Conservation (phyloP, 768 basidiomycete species). For the Termitomyces sp. region DNA sequence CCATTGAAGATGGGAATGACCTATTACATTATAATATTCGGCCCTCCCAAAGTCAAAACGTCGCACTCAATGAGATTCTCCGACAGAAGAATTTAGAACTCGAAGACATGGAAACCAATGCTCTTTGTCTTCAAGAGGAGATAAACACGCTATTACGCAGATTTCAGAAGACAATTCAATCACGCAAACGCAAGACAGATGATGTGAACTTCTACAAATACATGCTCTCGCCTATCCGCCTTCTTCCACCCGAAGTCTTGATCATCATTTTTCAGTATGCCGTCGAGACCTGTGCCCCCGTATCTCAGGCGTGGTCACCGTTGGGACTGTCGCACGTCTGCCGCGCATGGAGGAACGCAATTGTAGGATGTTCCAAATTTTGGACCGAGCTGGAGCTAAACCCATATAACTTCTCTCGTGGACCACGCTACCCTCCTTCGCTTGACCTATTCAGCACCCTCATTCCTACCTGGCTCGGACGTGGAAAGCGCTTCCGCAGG, state of each 20-base stretch:
- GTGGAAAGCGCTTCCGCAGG: background rate
- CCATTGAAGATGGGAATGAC: background rate
- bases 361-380: background rate
- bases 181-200: background rate
- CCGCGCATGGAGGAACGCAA: background rate
- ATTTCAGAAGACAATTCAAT: background rate
- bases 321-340: background rate
- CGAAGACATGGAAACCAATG: background rate
- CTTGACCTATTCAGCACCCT: background rate
- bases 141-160: background rate
- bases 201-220: background rate
- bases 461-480: background rate
- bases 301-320: background rate
- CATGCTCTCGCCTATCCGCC: background rate
- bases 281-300: background rate
- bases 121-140: background rate
- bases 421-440: background rate
- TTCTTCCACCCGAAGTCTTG: background rate
- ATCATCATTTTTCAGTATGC: background rate
- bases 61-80: background rate
- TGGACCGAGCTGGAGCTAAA: background rate
- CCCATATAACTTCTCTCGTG: background rate
- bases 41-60: background rate
- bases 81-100: background rate
- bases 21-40: background rate